A percentile compares a stretch with the other conserved stretches of the same genome.
phyloP scores from a whole-genome alignment of 1,139 yeast species.

The Arxiozyma heterogenica region DNA sequence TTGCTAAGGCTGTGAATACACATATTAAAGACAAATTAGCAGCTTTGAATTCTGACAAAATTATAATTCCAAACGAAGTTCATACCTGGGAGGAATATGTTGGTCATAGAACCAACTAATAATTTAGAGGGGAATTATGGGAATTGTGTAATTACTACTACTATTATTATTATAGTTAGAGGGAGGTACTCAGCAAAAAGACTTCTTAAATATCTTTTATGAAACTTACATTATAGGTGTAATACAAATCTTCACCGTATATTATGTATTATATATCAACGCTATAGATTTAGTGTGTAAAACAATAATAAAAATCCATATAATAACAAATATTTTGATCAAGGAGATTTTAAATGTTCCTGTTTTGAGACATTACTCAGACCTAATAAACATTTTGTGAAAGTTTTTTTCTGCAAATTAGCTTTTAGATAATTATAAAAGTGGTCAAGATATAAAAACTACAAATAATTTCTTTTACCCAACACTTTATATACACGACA shows the following conservation, averaged over 20 bases:
- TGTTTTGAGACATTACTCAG: too few relatives aligned
- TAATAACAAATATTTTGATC: too few relatives aligned
- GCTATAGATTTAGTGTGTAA: too few relatives aligned
- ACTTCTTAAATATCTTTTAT: neutral
- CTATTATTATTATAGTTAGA: neutral
- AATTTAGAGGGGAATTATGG: neutral
- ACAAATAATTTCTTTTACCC: neutral
- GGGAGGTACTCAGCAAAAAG: neutral
- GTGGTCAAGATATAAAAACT: neutral
- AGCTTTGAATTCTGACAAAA: slow-evolving; percentile 34
- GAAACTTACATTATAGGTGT: too few relatives aligned
- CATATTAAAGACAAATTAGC: slow-evolving; percentile 53
- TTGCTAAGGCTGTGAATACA: slow-evolving; percentile 71
- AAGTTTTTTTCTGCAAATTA: too few relatives aligned
- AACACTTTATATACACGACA: neutral
- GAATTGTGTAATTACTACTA: too few relatives aligned
- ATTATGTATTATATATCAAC: too few relatives aligned
- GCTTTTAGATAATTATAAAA: too few relatives aligned
- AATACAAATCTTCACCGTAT: too few relatives aligned
- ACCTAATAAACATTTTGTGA: too few relatives aligned
- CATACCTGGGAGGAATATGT: slow-evolving; percentile 94
- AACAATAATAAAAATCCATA: too few relatives aligned
- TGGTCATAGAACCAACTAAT: slow-evolving; percentile 62
- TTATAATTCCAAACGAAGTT: slow-evolving; percentile 73
- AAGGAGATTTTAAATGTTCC: too few relatives aligned